Evolutionary conservation across 1,284 basidiomycete species (phyloP), one percentile per base, ranked within the genome.

Genomic region (Rhizoctonia solani): DNA sequence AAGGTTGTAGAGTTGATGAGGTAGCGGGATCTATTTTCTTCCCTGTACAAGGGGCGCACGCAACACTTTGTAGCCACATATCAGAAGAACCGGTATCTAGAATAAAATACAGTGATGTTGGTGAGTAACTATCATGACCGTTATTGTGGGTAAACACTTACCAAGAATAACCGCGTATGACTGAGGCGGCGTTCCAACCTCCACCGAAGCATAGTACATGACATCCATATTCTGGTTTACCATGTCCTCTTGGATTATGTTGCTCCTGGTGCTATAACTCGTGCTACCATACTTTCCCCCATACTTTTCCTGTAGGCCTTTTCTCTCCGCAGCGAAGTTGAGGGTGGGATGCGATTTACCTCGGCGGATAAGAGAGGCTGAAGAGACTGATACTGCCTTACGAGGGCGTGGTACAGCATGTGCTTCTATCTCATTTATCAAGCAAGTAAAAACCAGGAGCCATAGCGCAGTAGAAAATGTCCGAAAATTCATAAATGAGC

Each of bases 1-100:
- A 70, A 69, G 85, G 83, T 6, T 74, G 73, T 72, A 84, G 88
- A 0, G 83, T 79, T 0, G 85, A 84, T 0, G 87, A 89, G 0
- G 72, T 68, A 8, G 77, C 69, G 0, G 82, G 68, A 69, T 84
- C 74, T 73, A 85, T 89, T 25, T 41, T 52, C 52, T 42, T 66
- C 50, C 61, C 61, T 30, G 61, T 54, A 52, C 61, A 66, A 8
- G 50, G 47, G 3, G 52, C 37, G 34, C 61, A 66, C 21, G 21
- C 21, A 41, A 42, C 16, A 19, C 61, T 66, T 39, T 66, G 61
- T 13, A 70, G 47, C 69, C 69, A 70, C 39, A 70, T 44, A 32
- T 70, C 69, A 27, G 69, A 68, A 8, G 61, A 66, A 5, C 69
- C 69, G 27, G 69, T 70, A 47, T 70, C 69, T 46, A 68, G 23